Percentiles rank a stretch among this genome's conserved stretches.
Conservation (phyloP, 257 asterid species). For the Lithospermum erythrorhizon region DNA sequence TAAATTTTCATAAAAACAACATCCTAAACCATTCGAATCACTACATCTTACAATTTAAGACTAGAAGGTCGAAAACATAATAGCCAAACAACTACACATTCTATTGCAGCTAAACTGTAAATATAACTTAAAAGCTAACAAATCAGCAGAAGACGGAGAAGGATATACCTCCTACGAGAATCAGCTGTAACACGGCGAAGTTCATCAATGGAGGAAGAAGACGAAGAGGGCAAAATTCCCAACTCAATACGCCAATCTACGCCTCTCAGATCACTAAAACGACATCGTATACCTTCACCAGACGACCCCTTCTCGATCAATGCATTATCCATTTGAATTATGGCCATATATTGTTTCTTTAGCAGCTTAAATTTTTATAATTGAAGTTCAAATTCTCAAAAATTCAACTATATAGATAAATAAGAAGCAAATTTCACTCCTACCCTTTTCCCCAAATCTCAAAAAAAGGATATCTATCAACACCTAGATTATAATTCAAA, state of each 20-base stretch:
- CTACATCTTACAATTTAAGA: too few relatives aligned
- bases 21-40: too few relatives aligned
- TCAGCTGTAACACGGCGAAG: slow-evolving; percentile 90
- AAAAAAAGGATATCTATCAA: too few relatives aligned
- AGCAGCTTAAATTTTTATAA: not conserved
- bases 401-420: slow-evolving; percentile 2
- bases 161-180: slow-evolving; percentile 72
- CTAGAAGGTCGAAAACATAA: too few relatives aligned
- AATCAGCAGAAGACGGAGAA: too few relatives aligned
- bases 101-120: too few relatives aligned
- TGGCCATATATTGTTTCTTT: too few relatives aligned
- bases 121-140: too few relatives aligned
- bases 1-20: too few relatives aligned
- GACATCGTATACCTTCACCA: slow-evolving; percentile 18
- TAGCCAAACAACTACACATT: too few relatives aligned
- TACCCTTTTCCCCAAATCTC: not conserved
- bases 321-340: slow-evolving; percentile 2
- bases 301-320: slow-evolving; percentile 2
- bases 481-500: too few relatives aligned
- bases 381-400: slow-evolving; percentile 10
- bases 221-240: slow-evolving; percentile 78
- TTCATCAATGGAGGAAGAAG: slow-evolving; percentile 55
- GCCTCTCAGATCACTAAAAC: slow-evolving; percentile 69
- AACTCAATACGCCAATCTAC: slow-evolving; percentile 87
- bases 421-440: not conserved